These are phyloP conservation scores for Pestalotiopsis sp. DNA, from an alignment of 2,329 filamentous ascomycete genomes.

Conservation along the genomic window DNA sequence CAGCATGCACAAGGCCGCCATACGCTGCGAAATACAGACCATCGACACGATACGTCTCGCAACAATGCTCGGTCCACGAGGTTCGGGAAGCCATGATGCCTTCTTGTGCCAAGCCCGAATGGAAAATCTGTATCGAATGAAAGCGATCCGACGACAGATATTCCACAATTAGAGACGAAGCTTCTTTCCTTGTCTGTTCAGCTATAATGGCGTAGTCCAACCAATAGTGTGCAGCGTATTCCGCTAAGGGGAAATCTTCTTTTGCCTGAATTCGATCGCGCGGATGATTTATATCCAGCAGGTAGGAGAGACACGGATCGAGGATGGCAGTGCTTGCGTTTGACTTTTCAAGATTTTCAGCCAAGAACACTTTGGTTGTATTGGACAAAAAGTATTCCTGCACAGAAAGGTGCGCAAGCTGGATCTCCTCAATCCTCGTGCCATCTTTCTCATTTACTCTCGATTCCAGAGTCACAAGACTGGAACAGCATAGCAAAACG, in stretches of 20 bases:
- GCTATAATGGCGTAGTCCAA: not conserved
- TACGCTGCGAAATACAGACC: no score
- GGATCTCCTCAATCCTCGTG: not conserved
- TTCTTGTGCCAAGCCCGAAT: no score
- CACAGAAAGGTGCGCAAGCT: not conserved
- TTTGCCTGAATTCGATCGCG: not conserved
- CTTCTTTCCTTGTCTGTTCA: no score
- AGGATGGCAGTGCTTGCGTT: not conserved
- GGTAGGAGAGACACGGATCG: not conserved
- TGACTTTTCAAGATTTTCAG: rapidly evolving
- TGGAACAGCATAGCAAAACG: not conserved
- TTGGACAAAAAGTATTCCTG: not conserved
- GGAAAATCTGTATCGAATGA: no score
- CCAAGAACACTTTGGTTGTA: not conserved
- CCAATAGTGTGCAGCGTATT: not conserved
- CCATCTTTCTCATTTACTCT: not conserved
- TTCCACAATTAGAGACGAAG: no score
- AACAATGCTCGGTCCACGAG: no score
- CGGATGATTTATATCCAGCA: not conserved
- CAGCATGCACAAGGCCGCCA: no score
- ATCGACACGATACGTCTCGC: no score
- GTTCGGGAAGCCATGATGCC: no score
- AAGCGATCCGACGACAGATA: not conserved
- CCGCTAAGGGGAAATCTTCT: not conserved
- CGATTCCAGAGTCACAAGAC: not conserved